Base-by-base conservation (phyloP, 495 filamentous ascomycete species). In the Hypoxylon fragiforme region DNA sequence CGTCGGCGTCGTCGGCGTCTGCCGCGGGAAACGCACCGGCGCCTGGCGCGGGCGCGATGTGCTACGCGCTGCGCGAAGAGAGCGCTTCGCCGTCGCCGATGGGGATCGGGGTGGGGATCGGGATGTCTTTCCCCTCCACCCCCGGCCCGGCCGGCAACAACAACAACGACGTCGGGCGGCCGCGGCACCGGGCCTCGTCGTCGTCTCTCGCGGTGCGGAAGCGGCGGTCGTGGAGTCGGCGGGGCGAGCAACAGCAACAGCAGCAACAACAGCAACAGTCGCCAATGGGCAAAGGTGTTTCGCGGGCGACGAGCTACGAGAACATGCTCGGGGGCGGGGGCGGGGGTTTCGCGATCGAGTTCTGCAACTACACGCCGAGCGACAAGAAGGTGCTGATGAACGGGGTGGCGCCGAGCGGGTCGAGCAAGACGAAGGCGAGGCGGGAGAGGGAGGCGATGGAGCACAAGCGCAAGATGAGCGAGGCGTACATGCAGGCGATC, bases 351-450 rank as follows among this genome's bases (percentile, higher is more conserved):
- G 73, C 67, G 7, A 82, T 87, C 32, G 85, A 83, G 1, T 98
- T 98, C 63, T 89, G 95, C 47, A 97, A 97, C 68, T 96, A 86
- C 72, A 96, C 91, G n/a, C 83, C 91, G 0, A 65, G 77, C 11
- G 95, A 98, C 69, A 86, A 83, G 66, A 75, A 78, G 28, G 84
- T 85, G 66, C 89, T 98, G 15, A 79, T 98, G 65, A 90, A 82
- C 12, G 92, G 92, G 4, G 94, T 98, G 7, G 94, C 94, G 43
- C 94, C 94, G 11, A 88, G 84, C 42, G 94, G 94, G 28, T 89
- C 84, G 60, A 88, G 83, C 42, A 97, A 97, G 79, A 98, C 94
- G 20, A 97, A 96, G 65, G 91, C 90, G 38, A 73, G 92, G 34
- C 74, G 94, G 51, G 94, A 97, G 73, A 85, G 82, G 54, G 84